A percentile compares a stretch with the other conserved stretches of the same genome.
These are phyloP conservation scores for Rhodotorula paludigena DNA, from an alignment of 768 basidiomycete genomes.

Conservation along the genomic window DNA sequence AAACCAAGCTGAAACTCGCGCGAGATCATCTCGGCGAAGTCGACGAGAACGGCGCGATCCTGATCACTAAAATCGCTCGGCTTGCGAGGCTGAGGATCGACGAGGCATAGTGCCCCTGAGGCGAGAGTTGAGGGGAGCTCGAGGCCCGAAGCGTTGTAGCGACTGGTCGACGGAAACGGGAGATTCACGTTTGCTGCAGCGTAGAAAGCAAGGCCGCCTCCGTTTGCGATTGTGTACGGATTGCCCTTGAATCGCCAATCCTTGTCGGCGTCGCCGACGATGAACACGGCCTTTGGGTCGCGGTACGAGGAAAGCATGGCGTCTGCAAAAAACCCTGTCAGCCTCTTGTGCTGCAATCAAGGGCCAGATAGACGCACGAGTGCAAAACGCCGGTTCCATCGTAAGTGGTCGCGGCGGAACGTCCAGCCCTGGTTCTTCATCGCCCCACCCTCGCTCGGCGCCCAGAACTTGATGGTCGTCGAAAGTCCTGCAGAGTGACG, in stretches of 20 bases:
- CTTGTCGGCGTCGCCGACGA: conserved; percentile 23
- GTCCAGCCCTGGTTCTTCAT: conserved; percentile 9
- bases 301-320: conserved; percentile 18
- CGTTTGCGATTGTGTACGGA: conserved; percentile 6
- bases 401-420: conserved; percentile 7
- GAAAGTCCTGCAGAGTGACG: conserved; percentile 4
- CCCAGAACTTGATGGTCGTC: conserved; percentile 33
- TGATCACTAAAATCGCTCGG: conserved; percentile 7
- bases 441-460: conserved; percentile 27
- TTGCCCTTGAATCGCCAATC: conserved; percentile 32
- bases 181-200: conserved; percentile 25
- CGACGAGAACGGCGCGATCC: conserved; percentile 21
- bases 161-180: neutral
- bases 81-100: conserved; percentile 7
- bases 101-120: conserved; percentile 26
- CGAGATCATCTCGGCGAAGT: conserved; percentile 32
- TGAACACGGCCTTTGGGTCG: conserved; percentile 16
- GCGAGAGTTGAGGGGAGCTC: conserved; percentile 8
- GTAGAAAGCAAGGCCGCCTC: conserved; percentile 17
- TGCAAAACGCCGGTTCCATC: conserved; percentile 20
- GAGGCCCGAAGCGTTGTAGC: neutral
- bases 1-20: conserved; percentile 32
- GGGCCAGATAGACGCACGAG: conserved; percentile 6
- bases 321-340: neutral
- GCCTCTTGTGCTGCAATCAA: neutral